Evolutionary conservation across 768 basidiomycete species (phyloP), one percentile per base, ranked within the genome.

Genomic region (Termitomyces sp.): DNA sequence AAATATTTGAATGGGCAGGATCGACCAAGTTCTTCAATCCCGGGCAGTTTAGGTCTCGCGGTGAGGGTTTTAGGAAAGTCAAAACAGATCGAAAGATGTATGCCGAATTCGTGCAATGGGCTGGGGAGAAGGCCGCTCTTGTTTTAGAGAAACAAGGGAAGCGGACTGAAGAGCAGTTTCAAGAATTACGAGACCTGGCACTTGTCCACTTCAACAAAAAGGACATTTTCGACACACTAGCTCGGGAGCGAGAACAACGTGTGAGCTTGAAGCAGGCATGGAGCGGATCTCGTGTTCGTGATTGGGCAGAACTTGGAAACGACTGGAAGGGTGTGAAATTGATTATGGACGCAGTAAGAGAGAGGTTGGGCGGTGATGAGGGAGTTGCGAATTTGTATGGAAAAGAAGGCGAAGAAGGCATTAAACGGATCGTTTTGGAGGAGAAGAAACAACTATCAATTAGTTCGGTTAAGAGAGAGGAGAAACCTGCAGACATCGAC

Each of bases 1-100:
- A 82, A n/a, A 68, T 80, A 6, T 89, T 89, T 64, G 68, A 81
- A 54, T 91, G 89, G 81, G 78, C 81, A 1, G 72, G 74, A 4
- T 74, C 77, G 5, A 82, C 81, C 12, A 77, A 76, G 24, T 80
- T 81, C 58, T 88, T 86, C 63, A 70, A 80, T 56, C 74, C 80
- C 1, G 65, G 61, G 12, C 66, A 70, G 15, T 76, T 85, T 54
- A 67, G 55, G 56, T 69, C 64, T 41, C 68, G 48, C 51, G 77
- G 78, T 57, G 65, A 67, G 8, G 76, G 75, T 12, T 72, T 75
- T 53, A 72, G 65, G 64, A 84, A 81, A 62, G 77, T 76, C 54
- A 78, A 75, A 61, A 67, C 68, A 27, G 77, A 75, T 24, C 78
- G 88, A n/a, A 72, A 65, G 39, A 86, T 89, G 86, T 88, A 86